These are phyloP conservation scores for Acer campestre DNA, from an alignment of 345 rosid genomes.

Conservation along the genomic window DNA sequence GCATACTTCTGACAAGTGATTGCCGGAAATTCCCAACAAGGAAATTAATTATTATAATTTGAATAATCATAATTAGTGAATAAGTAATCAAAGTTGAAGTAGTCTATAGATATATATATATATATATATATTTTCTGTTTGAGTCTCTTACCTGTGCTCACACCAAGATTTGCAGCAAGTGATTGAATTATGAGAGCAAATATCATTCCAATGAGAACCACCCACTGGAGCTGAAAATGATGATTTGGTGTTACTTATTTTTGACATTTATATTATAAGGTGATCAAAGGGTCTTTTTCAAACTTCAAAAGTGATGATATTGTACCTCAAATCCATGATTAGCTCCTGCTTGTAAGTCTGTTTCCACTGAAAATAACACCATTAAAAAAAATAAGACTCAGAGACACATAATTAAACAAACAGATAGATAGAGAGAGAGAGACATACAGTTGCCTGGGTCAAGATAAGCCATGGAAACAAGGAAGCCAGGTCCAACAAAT, in stretches of 20 bases:
- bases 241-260: too few relatives aligned
- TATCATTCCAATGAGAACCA: slow-evolving; percentile 55
- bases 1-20: slow-evolving; percentile 66
- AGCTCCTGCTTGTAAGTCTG: slow-evolving; percentile 80
- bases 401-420: not conserved
- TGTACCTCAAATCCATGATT: slow-evolving; percentile 55
- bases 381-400: not conserved
- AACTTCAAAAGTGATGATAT: too few relatives aligned
- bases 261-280: too few relatives aligned
- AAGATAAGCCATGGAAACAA: slow-evolving; percentile 65
- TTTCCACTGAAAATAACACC: slow-evolving; percentile 50
- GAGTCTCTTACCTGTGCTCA: slow-evolving; percentile 51
- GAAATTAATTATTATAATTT: too few relatives aligned
- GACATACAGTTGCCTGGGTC: slow-evolving; percentile 63
- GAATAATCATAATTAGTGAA: not conserved
- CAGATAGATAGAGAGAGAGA: not conserved
- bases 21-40: slow-evolving; percentile 38
- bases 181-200: slow-evolving; percentile 76
- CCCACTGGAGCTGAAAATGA: slow-evolving; percentile 59
- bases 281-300: too few relatives aligned
- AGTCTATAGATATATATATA: too few relatives aligned
- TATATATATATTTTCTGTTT: too few relatives aligned
- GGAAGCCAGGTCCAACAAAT: slow-evolving; percentile 62
- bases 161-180: slow-evolving; percentile 74
- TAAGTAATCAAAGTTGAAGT: too few relatives aligned